Conservation (phyloP, 192 early-diverging fungal species). For the Linnemannia hyalina region DNA sequence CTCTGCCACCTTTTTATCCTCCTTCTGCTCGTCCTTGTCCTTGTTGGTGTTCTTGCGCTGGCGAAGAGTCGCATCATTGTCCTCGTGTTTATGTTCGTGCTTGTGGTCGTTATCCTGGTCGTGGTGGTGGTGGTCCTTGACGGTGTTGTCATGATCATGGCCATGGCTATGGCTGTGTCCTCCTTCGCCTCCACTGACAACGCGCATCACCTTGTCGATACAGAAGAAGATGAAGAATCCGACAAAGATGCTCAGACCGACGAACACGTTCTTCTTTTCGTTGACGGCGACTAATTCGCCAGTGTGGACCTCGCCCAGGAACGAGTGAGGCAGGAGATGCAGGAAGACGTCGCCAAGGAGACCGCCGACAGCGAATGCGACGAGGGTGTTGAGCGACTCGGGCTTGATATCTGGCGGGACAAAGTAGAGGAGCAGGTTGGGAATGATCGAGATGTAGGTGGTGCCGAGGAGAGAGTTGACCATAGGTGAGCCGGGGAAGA, state of each 20-base stretch:
- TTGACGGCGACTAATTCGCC: constrained; percentile 56
- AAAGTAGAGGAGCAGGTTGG: constrained; percentile 83
- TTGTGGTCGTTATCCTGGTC: constrained; percentile 41
- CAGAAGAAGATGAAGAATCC: constrained; percentile 83
- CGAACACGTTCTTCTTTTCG: constrained; percentile 70
- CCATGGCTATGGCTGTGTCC: constrained; percentile 71
- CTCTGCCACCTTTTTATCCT: constrained; percentile 2
- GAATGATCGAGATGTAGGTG: constrained; percentile 86
- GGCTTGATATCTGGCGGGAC: constrained; percentile 76
- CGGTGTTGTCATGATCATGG: constrained; percentile 55
- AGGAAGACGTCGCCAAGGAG: constrained; percentile 88
- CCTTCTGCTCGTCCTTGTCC: constrained; percentile 32
- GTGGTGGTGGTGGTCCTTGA: constrained; percentile 50
- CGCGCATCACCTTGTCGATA: constrained; percentile 89
- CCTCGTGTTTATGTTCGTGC: constrained; percentile 34
- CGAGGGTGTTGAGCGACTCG: constrained; percentile 76
- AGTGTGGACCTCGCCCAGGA: constrained; percentile 67
- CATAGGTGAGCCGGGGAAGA: constrained; percentile 69
- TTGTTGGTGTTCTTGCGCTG: constrained; percentile 52
- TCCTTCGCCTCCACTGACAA: constrained; percentile 74
- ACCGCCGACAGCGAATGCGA: constrained; percentile 90
- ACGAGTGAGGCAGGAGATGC: constrained; percentile 85
- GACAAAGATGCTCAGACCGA: constrained; percentile 81
- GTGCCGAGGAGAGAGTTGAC: constrained; percentile 80
- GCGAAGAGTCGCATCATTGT: constrained; percentile 43